Conservation (phyloP, 306 rosid genomes). For the Cucumis melo region DNA sequence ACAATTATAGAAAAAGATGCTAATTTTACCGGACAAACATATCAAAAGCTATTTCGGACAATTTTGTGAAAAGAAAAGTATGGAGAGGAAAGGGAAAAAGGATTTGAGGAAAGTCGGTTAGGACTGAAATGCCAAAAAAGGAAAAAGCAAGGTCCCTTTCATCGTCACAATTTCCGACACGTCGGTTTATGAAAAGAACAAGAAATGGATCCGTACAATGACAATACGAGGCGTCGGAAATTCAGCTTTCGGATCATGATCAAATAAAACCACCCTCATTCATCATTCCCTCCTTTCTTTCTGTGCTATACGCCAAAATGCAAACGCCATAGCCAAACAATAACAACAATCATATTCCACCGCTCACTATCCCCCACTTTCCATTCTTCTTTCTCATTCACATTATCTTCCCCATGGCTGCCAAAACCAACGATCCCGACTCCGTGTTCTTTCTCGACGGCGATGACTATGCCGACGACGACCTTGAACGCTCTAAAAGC, state of each 20-base stretch:
- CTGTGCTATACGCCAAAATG: not conserved
- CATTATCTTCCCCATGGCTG: conserved; percentile 16
- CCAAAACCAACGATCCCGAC: conserved; percentile 9
- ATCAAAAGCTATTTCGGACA: too few relatives aligned
- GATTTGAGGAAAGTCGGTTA: not conserved
- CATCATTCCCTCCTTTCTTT: not conserved
- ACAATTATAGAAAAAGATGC: too few relatives aligned
- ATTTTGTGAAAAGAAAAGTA: not conserved
- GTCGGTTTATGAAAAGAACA: not conserved
- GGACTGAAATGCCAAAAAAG: not conserved
- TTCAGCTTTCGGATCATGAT: not conserved
- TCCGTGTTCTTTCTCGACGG: conserved; percentile 15
- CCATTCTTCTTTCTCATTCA: too few relatives aligned
- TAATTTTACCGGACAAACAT: too few relatives aligned
- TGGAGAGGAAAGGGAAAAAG: not conserved
- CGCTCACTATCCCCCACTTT: not conserved
- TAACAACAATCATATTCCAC: not conserved
- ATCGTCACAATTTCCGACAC: not conserved
- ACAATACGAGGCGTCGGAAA: not conserved
- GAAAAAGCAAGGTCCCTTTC: not conserved
- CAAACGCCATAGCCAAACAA: not conserved
- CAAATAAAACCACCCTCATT: not conserved
- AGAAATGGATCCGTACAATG: not conserved
- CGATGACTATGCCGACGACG: conserved; percentile 20
- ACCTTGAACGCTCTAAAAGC: conserved; percentile 18